Base-by-base conservation (phyloP, 176 grass and related monocot species). In the Cocos nucifera region DNA sequence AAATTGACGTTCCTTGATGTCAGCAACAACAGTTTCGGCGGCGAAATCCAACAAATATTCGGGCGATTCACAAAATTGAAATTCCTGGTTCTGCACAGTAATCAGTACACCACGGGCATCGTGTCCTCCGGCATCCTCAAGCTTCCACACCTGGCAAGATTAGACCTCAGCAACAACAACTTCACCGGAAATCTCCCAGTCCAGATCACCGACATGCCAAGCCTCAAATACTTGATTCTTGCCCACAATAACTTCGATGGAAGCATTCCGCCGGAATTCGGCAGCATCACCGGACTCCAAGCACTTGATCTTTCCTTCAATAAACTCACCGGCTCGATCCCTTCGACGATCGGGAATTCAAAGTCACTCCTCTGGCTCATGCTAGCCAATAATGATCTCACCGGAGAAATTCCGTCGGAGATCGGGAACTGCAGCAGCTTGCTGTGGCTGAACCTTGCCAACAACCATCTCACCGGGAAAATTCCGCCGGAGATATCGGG, bases 321-420 rank as follows among this genome's bases (percentile, higher is more conserved):
- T 66, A 39, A 29, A 5, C 79, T 97, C 35, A 62, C 70, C 4
- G 84, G 84, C 2, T 20, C 5, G 22, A 91, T 97, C 6, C 93
- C 93, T 5, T 5, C 56, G 9, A 68, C 25, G 27, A 44, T 97
- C 1, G 93, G 93, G 27, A 91, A 91, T 23, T 79, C 91, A n/a
- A 92, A 81, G 12, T 97, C 93, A 14, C 84, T 97, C 12, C 21
- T 97, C 5, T 97, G 93, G 93, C 62, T 97, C 62, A 97, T 91
- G 93, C 79, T 44, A 2, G 35, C 9, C 35, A 44, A 44, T 44
- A 44, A 44, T 44, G 10, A 3, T 44, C 35, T 44, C 10, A 44
- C 8, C 9, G 35, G 35, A 44, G 35, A 44, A 44, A 44, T 44
- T 44, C 35, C 35, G 10, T 16, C 69, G 23, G 78, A 85, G 64